Base-by-base conservation (phyloP, 768 basidiomycete species). In the Phylloporus rhodoxanthus region DNA sequence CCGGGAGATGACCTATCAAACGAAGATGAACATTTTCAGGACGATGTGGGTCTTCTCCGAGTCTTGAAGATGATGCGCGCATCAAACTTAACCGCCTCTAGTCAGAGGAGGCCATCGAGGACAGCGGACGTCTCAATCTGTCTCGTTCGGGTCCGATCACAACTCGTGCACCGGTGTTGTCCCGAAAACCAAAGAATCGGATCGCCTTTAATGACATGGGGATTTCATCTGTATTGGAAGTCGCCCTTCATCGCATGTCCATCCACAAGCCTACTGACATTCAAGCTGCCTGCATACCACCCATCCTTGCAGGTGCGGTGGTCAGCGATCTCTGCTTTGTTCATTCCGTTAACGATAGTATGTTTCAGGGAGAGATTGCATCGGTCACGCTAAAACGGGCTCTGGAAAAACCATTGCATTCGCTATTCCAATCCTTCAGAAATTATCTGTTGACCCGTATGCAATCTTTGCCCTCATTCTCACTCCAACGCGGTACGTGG, bases 321-420 rank as follows among this genome's bases (percentile, higher is more conserved):
- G 9, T 30, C 25, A 10, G 36, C 2, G 4, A 0, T 19, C 10
- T 29, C 30, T 41, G 33, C 37, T 19, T 19, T 28, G 20, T 14
- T 15, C 5, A 20, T 32, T 17, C 7, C 11, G 19, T 21, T 48
- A 10, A 57, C 7, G 2, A 10, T 15, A 3, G 10, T 13, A 33
- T n/a, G 3, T 50, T 54, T 28, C 68, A 91, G 95, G 95, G 33
- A 80, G 85, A 62, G 95, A 99, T 68, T 97, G 94, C 66, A 91
- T 99, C 51, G 96, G 96, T 9, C 93, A 95, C 55, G 93, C 96
- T 1, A 94, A 97, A 71, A 99, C 96, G 0, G 96, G 96, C 45
- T 93, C 91, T 2, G 95, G 95, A 60, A 99, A 99, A 72, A 99
- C 96, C 0, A 82, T 99, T 51, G 94, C 96, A 1, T 99, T 99